Evolutionary conservation across 1,284 basidiomycete species (phyloP), one percentile per base, ranked within the genome.

Genomic region (Papiliotrema laurentii): DNA sequence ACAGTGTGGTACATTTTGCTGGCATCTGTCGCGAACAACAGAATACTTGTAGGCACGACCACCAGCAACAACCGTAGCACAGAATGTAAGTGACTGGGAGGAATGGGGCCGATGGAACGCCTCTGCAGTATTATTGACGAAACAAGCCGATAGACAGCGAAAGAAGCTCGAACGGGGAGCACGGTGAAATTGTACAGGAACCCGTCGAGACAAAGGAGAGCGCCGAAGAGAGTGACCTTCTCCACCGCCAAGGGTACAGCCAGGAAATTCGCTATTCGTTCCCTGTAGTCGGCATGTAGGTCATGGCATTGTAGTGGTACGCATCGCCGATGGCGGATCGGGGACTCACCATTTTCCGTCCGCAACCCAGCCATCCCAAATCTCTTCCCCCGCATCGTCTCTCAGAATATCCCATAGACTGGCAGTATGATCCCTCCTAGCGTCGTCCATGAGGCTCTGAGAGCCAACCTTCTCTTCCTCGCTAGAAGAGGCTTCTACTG

Each of bases 1-100:
- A 99, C 97, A 18, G 87, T 88, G 67, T 99, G 96, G 63, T 99
- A 99, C 71, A 99, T 96, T 75, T 96, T 96, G 75, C 91, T 96
- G 11, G 92, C 88, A 67, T 98, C 94, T 4, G 93, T 94, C 27
- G 93, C 78, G 3, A 87, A 83, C 26, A 84, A 79, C 4, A 97
- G 78, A 31, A 93, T 81, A 27, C 82, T 61, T 43, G 94, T 82
- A 0, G 90, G 87, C 27, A 85, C 69, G 4, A 87, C 68, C 30
- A 98, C 79, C 2, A 99, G 78, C 2, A 91, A 72, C 34, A 83
- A 80, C 50, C 91, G 83, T 26, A 97, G 75, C 13, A 98, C 81
- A 10, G 65, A 63, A 42, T 71, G 65, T 5, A 66, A 48, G 45
- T 72, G 70, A 25, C 64, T 58, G 5, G 63, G 60, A 0, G 69